A percentile compares a stretch with the other conserved stretches of the same genome.
Conservation (phyloP, 495 filamentous ascomycete genomes). For the Xylaria cubensis region DNA sequence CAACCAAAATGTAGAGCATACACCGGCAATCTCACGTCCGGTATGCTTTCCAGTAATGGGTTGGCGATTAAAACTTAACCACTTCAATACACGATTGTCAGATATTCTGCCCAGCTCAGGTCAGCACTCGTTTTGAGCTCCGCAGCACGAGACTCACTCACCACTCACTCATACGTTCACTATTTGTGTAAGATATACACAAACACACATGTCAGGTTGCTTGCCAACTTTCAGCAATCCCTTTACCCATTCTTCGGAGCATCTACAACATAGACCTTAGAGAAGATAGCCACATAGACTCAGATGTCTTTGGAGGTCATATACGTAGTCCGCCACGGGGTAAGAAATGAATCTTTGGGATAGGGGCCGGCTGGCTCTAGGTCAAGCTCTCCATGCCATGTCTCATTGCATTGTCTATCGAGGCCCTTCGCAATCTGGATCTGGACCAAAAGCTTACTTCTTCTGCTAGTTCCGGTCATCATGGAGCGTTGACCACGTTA, state of each 20-base stretch:
- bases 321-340: constrained; percentile 85
- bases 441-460: constrained; percentile 31
- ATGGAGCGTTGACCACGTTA: constrained; percentile 81
- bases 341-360: constrained; percentile 61
- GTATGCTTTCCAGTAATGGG: neutral
- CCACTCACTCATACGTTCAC: no score
- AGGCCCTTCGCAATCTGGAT: constrained; percentile 14
- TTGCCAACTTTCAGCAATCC: neutral
- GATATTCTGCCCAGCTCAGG: neutral
- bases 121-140: neutral
- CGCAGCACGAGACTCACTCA: neutral
- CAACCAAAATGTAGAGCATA: neutral
- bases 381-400: neutral
- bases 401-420: neutral
- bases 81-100: neutral
- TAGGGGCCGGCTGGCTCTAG: neutral
- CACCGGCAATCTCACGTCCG: neutral
- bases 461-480: constrained; percentile 79
- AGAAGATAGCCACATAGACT: constrained; percentile 27
- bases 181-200: neutral
- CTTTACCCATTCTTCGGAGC: neutral
- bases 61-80: neutral
- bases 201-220: neutral
- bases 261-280: neutral
- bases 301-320: constrained; percentile 72